Percentiles rank a stretch among this genome's conserved stretches.
Evolutionary conservation across 2,329 filamentous ascomycete genomes (phyloP).

Genomic region (Aureobasidium subglaciale): DNA sequence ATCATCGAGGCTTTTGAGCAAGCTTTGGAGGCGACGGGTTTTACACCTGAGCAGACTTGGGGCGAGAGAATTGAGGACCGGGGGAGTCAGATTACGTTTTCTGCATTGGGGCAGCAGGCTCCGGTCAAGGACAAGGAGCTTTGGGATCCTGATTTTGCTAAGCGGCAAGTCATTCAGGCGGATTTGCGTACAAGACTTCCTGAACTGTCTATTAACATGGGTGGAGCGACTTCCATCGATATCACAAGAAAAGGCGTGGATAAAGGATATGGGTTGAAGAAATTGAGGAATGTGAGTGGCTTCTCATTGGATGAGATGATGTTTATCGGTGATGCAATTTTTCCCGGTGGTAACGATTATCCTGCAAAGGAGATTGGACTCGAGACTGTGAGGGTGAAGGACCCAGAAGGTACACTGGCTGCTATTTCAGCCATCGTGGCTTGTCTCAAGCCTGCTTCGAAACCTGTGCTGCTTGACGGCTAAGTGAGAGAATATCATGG

Average conservation of each 20-base stretch:
- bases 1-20: slow-evolving; percentile 32
- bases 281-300: slow-evolving; percentile 24
- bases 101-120: slow-evolving; percentile 35
- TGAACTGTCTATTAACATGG: slow-evolving; percentile 35
- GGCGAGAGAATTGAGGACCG: slow-evolving; percentile 36
- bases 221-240: slow-evolving; percentile 36
- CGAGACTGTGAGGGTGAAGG: slow-evolving; percentile 22
- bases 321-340: slow-evolving; percentile 38
- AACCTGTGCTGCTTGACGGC: too few species aligned
- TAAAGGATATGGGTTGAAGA: slow-evolving; percentile 29
- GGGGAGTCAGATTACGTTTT: slow-evolving; percentile 38
- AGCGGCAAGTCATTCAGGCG: slow-evolving; percentile 34
- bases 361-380: slow-evolving; percentile 30
- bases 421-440: slow-evolving; percentile 22
- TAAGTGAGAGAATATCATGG: too few species aligned
- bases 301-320: slow-evolving; percentile 34
- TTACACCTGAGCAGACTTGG: slow-evolving; percentile 34
- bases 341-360: slow-evolving; percentile 36
- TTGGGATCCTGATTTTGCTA: slow-evolving; percentile 37
- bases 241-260: slow-evolving; percentile 35
- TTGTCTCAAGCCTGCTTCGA: too few species aligned
- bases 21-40: slow-evolving; percentile 31
- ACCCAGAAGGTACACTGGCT: slow-evolving; percentile 24
- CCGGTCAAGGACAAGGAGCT: slow-evolving; percentile 31
- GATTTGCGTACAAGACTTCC: slow-evolving; percentile 33